A percentile compares a stretch with the other conserved stretches of the same genome.
Conservation (phyloP, 2,329 filamentous ascomycete species). For the Chrysoporthe austroafricana region DNA sequence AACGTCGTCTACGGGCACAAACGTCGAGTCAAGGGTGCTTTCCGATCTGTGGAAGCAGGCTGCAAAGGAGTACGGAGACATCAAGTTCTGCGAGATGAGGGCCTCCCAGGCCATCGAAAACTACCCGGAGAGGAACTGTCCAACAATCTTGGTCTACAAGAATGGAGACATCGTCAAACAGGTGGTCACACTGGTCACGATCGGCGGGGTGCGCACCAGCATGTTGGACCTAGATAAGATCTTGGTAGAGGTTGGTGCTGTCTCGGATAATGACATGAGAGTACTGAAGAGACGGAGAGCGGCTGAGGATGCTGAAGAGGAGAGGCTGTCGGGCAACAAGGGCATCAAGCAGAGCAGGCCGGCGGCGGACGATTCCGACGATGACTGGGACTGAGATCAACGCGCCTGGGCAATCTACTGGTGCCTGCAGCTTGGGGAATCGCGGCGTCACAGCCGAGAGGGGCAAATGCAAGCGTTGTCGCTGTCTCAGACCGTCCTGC, state of each 20-base stretch:
- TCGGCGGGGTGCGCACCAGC: conserved; percentile 73
- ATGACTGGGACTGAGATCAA: conserved; percentile 62
- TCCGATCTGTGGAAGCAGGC: conserved; percentile 85
- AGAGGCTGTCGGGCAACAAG: conserved; percentile 52
- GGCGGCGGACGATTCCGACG: conserved; percentile 52
- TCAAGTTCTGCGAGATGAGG: conserved; percentile 97
- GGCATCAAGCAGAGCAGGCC: conserved; percentile 49
- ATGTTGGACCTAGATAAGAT: conserved; percentile 79
- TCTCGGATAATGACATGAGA: conserved; percentile 78
- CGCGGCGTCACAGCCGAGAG: neutral
- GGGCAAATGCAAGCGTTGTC: neutral
- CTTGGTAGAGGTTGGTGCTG: conserved; percentile 79
- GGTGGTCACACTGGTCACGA: conserved; percentile 81
- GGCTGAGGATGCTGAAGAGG: conserved; percentile 64
- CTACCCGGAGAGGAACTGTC: conserved; percentile 93
- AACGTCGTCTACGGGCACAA: conserved; percentile 72
- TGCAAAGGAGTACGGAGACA: conserved; percentile 83
- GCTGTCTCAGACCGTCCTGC: too few species aligned
- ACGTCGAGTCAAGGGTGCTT: conserved; percentile 82
- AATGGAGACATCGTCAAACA: conserved; percentile 92
- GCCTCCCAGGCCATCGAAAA: conserved; percentile 93
- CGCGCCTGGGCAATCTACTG: neutral
- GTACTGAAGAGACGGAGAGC: conserved; percentile 65
- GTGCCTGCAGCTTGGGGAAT: too few species aligned
- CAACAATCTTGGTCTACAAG: conserved; percentile 89